Conservation (phyloP, 331 rosid species). For the Cydonia oblonga region DNA sequence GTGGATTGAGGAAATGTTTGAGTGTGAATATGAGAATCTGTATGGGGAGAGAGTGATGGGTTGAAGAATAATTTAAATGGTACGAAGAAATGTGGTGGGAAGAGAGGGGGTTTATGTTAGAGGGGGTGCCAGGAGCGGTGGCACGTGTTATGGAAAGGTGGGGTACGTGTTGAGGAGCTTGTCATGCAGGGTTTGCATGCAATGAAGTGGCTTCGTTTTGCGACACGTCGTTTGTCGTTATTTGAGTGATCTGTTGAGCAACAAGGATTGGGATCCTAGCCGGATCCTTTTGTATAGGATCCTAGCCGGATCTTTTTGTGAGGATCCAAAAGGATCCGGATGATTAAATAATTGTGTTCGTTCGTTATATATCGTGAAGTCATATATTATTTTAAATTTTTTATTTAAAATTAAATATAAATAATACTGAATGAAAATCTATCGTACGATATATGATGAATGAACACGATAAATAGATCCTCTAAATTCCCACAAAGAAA, state of each 20-base stretch:
- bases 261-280: too few relatives aligned
- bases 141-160: conserved; percentile 25
- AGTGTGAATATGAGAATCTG: background rate
- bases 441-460: too few relatives aligned
- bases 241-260: background rate
- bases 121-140: background rate
- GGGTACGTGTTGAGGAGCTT: conserved; percentile 25
- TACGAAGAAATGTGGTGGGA: background rate
- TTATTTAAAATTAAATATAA: too few relatives aligned
- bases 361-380: fast-evolving
- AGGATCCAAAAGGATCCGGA: background rate
- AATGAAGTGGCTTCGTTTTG: background rate
- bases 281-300: too few relatives aligned
- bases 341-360: too few relatives aligned
- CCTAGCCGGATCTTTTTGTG: background rate
- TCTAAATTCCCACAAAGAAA: too few relatives aligned
- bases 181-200: conserved; percentile 61
- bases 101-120: conserved; percentile 1
- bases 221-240: conserved; percentile 29
- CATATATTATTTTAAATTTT: too few relatives aligned
- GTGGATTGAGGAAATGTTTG: background rate
- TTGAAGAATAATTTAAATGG: background rate
- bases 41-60: background rate
- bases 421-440: fast-evolving
- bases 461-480: fast-evolving